phyloP scores from a whole-genome alignment of 805 yeast species.

The Sugiyamaella smithiae region DNA sequence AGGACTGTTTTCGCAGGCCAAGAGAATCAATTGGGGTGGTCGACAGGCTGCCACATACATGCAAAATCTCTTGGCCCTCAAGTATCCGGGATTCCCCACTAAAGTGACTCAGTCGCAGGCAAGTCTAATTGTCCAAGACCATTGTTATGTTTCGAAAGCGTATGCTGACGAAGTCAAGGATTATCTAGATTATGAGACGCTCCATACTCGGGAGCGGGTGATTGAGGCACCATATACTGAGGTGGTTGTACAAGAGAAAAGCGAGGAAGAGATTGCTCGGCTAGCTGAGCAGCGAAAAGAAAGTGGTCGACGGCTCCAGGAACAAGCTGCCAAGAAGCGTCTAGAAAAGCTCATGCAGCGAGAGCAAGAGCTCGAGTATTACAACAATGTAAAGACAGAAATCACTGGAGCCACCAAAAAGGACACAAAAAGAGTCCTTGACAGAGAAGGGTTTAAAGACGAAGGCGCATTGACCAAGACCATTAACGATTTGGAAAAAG shows the following conservation, averaged over 20 bases:
- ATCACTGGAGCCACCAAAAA: conserved; percentile 45
- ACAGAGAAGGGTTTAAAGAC: conserved; percentile 75
- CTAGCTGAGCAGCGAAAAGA: conserved; percentile 81
- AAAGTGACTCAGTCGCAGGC: conserved; percentile 63
- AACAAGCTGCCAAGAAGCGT: conserved; percentile 84
- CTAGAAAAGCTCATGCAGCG: conserved; percentile 75
- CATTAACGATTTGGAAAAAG: conserved; percentile 58
- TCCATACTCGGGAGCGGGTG: conserved; percentile 70
- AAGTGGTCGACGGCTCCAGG: conserved; percentile 84
- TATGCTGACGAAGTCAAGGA: conserved; percentile 61
- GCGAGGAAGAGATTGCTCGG: conserved; percentile 74
- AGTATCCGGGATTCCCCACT: conserved; percentile 90
- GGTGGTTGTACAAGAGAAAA: conserved; percentile 58
- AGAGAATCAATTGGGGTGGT: conserved; percentile 92
- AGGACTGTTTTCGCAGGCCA: conserved; percentile 63
- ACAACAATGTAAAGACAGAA: conserved; percentile 53
- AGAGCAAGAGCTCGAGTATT: conserved; percentile 76
- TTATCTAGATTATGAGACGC: conserved; percentile 56
- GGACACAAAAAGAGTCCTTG: conserved; percentile 53
- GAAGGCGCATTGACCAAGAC: conserved; percentile 69
- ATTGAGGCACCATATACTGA: conserved; percentile 79
- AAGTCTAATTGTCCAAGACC: conserved; percentile 65
- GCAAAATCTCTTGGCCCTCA: conserved; percentile 61
- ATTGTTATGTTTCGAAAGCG: conserved; percentile 71
- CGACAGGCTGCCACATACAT: conserved; percentile 64